Evolutionary conservation across 1,284 basidiomycete species (phyloP), one percentile per base, ranked within the genome.

Genomic region (Coniophora puteana): DNA sequence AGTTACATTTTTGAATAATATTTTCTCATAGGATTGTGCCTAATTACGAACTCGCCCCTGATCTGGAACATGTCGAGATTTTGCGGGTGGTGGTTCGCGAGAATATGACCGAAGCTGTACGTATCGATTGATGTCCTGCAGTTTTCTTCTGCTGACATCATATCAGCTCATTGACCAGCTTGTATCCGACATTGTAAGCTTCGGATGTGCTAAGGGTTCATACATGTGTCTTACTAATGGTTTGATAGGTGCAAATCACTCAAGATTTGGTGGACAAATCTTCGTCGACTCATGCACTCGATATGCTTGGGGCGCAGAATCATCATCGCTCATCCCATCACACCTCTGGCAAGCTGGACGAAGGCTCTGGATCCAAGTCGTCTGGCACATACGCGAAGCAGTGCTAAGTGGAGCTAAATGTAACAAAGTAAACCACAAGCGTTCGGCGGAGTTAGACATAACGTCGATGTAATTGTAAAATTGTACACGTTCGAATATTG

Each of bases 41-140:
- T 3, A 93, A 87, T 63, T 93, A 93, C 55, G 84, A 88, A 48
- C 71, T 92, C 24, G 78, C 90, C 8, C 89, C 89, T 5, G 64
- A 71, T 44, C 61, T 86, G 42, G 69, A 90, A 47, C 66, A 77
- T 12, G 63, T 81, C 33, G 79, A 93, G 57, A 93, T 95, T 50
- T 72, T 95, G 36, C 83, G 92, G 41, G 89, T 93, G 11, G 93
- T 95, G 34, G 77, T 93, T 10, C 76, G 85, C 38, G 91, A 93
- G 65, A 85, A 73, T 48, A 67, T 84, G 59, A 74, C 78, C 1
- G 83, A 81, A 55, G 63, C 69, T 50, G 78, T 73, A 45, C 46
- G 44, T 35, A 30, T 10, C 31, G 12, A 21, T 16, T 17, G 5
- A 35, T 23, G 14, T 41, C 4, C 5, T 66, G 48, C 16, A 5